Evolutionary conservation across 306 rosid species (phyloP).

Genomic region (Prunus campanulata): DNA sequence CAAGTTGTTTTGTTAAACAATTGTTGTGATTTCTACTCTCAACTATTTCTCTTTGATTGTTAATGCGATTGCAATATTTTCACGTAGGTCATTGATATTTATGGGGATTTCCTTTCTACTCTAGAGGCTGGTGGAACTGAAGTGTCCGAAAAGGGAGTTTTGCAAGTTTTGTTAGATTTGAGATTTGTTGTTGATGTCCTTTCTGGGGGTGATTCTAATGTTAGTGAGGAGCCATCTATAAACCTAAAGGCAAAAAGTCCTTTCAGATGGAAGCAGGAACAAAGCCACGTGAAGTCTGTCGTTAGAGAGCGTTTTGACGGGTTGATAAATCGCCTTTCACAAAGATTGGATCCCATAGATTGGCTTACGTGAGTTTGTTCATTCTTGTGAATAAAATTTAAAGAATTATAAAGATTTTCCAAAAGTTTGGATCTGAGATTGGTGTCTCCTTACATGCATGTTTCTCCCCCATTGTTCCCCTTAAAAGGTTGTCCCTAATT

Average conservation of each 20-base stretch:
- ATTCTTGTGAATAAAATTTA: not conserved
- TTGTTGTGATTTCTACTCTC: not conserved
- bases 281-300: conserved; percentile 50
- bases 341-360: conserved; percentile 91
- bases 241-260: conserved; percentile 46
- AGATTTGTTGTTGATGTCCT: conserved; percentile 90
- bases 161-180: conserved; percentile 85
- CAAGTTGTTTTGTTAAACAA: not conserved
- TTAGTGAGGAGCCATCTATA: conserved; percentile 45
- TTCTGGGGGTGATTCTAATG: conserved; percentile 69
- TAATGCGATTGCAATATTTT: conserved; percentile 16
- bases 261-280: conserved; percentile 72
- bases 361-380: conserved; percentile 89
- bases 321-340: conserved; percentile 69
- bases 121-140: conserved; percentile 56
- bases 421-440: not conserved
- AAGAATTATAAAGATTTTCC: not conserved
- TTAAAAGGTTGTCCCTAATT: not conserved
- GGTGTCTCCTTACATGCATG: not conserved
- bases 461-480: not conserved
- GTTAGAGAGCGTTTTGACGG: conserved; percentile 59
- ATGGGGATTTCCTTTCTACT: conserved; percentile 60
- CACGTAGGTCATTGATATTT: conserved; percentile 70
- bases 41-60: conserved; percentile 13
- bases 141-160: conserved; percentile 86